Base-by-base conservation (phyloP, 148 eudicot genomes). In the Rhododendron mucronatum region DNA sequence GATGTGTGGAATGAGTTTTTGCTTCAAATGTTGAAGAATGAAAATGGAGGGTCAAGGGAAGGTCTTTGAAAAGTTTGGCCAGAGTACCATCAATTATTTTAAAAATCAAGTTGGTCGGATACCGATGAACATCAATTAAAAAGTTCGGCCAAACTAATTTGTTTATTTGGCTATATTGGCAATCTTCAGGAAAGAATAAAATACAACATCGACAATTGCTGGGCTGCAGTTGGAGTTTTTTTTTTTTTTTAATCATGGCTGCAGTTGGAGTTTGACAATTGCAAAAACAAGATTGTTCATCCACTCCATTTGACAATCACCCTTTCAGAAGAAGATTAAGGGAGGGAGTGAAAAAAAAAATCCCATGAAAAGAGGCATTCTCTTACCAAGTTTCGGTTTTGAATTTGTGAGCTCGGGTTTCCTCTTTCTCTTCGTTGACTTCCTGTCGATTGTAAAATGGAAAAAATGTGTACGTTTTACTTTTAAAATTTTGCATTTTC, bases 11-110 rank as follows among this genome's bases (percentile, higher is more conserved):
- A 88, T 74, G 89, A 90, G 81, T 86, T 94, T 87, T 86, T 94
- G 91, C 90, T 91, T 75, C 92, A 94, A 75, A 80, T 93, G 84
- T 55, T 94, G 78, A 91, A 85, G 82, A 89, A 90, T 78, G 92
- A 88, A 33, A 44, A 26, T 20, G 81, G 83, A 73, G 88, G 81
- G 81, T 78, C 82, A 28, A 76, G 88, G 74, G 48, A 85, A 79
- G 61, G 26, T 28, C 35, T 67, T 67, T 67, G 73, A 67, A 61
- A 61, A 63, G 28, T 63, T 63, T 3, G 20, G 28, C 69, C 69
- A 41, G 45, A 41, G 45, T 41, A 41, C 5, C 45, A 41, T 41
- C 45, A 41, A 41, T 41, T 41, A 41, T 41, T 6, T 0, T 41
- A 41, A 41, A 41, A 41, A 41, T 41, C 45, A 41, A 41, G 8